Conservation (phyloP, 768 basidiomycete species). For the Vishniacozyma victoriae region DNA sequence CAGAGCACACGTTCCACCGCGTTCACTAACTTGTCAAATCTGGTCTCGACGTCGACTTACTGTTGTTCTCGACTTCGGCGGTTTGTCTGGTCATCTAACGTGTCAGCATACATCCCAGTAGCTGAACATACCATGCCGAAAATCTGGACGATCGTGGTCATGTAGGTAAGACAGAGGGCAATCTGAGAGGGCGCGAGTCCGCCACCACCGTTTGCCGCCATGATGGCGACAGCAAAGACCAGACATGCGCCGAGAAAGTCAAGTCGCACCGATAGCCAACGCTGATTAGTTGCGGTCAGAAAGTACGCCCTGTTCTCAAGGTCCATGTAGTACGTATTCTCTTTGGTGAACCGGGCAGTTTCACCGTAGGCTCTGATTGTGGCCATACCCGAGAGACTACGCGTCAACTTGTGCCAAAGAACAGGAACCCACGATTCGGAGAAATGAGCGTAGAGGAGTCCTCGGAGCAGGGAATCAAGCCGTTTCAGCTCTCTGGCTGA, state of each 20-base stretch:
- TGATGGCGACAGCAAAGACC: slow-evolving; percentile 55
- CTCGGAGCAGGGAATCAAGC: slow-evolving; percentile 68
- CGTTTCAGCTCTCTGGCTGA: slow-evolving; percentile 78
- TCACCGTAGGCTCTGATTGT: slow-evolving; percentile 86
- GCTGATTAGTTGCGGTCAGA: slow-evolving; percentile 72
- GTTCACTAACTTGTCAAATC: slow-evolving; percentile 20
- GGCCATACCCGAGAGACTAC: slow-evolving; percentile 32
- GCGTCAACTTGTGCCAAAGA: slow-evolving; percentile 47
- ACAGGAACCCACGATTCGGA: slow-evolving; percentile 73
- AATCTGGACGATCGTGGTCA: slow-evolving; percentile 34
- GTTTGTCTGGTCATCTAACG: slow-evolving; percentile 30
- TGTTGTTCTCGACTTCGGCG: slow-evolving; percentile 79
- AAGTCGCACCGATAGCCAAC: slow-evolving; percentile 73
- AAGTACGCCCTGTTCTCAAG: slow-evolving; percentile 80
- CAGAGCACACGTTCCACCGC: slow-evolving; percentile 59
- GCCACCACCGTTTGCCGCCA: slow-evolving; percentile 69
- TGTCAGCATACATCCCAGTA: neutral
- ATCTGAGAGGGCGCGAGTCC: slow-evolving; percentile 70
- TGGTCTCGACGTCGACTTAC: slow-evolving; percentile 54
- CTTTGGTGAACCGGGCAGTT: slow-evolving; percentile 62
- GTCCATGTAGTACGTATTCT: slow-evolving; percentile 73
- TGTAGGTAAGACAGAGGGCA: slow-evolving; percentile 61
- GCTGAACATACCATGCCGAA: slow-evolving; percentile 33
- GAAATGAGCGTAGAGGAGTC: slow-evolving; percentile 81
- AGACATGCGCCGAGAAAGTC: slow-evolving; percentile 69